Evolutionary conservation across 345 rosid genomes (phyloP), one percentile per base, ranked within the genome.

Genomic region (Turnera subulata): DNA sequence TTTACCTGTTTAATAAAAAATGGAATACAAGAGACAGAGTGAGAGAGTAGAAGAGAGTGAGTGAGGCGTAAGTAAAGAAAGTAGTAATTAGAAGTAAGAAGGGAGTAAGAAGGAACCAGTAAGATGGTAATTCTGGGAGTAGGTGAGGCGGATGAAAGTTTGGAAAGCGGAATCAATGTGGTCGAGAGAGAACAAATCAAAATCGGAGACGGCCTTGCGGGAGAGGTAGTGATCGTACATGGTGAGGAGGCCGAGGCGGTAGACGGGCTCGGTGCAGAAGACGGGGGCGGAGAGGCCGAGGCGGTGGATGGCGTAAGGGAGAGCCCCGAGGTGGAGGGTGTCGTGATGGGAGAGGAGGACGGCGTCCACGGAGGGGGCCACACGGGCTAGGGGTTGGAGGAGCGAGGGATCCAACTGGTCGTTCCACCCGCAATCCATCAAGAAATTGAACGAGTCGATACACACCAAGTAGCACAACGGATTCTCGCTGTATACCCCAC

Each of bases 351-450:
- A 85, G 49, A 93, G 77, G 68, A 93, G 67, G 6, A 93, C 97
- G 10, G 97, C 99, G 58, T 93, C 97, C 48, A 93, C 53, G 0
- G 72, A 79, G 9, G 97, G 80, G 65, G 94, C 91, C 49, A 86
- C 89, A 61, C 96, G 85, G 71, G 97, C 82, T 62, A 93, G 94
- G 57, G 99, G 97, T 49, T 86, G 73, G 56, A 93, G 96, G 49
- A 93, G 88, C 11, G 96, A 80, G 22, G 88, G 67, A 40, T 89
- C 96, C 55, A 93, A 93, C 55, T 80, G 86, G 70, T 93, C 99
- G 73, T 93, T 93, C 99, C 99, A 93, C 37, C 99, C 99, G 62
- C 97, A 93, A 60, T 93, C 99, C 66, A 89, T 43, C 24, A 93
- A 70, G 85, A 93, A 83, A 71, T 82, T 85, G 78, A 93, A 93